These are phyloP conservation scores for Hymenoscyphus linearis DNA, from an alignment of 2,329 filamentous ascomycete species.

Conservation along the genomic window DNA sequence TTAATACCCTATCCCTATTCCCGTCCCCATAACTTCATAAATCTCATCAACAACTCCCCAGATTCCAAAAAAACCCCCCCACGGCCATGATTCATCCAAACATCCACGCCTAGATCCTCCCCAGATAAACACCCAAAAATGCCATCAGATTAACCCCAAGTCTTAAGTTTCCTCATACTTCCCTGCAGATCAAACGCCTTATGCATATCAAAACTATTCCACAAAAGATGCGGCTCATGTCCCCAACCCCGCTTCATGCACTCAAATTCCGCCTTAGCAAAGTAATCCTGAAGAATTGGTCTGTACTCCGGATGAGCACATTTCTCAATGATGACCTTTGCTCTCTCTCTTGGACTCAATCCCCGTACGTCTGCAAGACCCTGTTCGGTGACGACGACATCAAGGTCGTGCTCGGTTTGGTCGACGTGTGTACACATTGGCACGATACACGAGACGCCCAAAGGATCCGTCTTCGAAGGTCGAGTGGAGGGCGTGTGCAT, in stretches of 20 bases:
- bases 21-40: too few relatives aligned
- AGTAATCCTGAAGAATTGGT: slow-evolving; percentile 77
- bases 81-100: not conserved
- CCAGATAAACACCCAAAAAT: not conserved
- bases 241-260: slow-evolving; percentile 83
- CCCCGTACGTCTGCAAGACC: slow-evolving; percentile 83
- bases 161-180: slow-evolving; percentile 59
- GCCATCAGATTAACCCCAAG: slow-evolving; percentile 21
- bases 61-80: too few relatives aligned
- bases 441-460: slow-evolving; percentile 81
- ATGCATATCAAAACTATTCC: slow-evolving; percentile 86
- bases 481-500: slow-evolving; percentile 87
- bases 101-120: not conserved
- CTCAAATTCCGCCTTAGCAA: slow-evolving; percentile 80
- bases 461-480: slow-evolving; percentile 75
- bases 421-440: slow-evolving; percentile 90
- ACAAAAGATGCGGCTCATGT: slow-evolving; percentile 83
- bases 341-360: slow-evolving; percentile 72
- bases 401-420: slow-evolving; percentile 88
- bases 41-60: too few relatives aligned
- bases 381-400: slow-evolving; percentile 72
- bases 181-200: slow-evolving; percentile 75
- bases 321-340: slow-evolving; percentile 79
- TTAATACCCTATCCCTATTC: too few relatives aligned
- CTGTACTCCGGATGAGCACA: slow-evolving; percentile 81